phyloP scores from a whole-genome alignment of 352 stramenopile species.

The Hyaloperonospora brassicae region DNA sequence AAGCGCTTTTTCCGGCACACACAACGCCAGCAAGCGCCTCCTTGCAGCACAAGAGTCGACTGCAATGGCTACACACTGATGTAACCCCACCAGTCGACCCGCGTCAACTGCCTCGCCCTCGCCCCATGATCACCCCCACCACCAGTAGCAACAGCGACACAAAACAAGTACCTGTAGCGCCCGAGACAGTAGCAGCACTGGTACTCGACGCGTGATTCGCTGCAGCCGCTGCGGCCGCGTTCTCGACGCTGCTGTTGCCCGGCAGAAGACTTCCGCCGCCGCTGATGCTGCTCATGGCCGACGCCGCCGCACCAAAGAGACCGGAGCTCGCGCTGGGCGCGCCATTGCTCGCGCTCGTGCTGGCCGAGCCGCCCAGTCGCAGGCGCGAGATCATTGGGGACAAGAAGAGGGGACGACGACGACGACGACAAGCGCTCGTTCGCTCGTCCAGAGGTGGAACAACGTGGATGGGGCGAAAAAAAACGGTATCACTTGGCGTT shows the following conservation, averaged over 20 bases:
- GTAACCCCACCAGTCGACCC: slow-evolving; percentile 42
- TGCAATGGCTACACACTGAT: too few relatives aligned
- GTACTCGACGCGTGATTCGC: slow-evolving; percentile 30
- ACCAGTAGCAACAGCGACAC: slow-evolving; percentile 2
- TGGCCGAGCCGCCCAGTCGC: slow-evolving; percentile 38
- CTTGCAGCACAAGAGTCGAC: too few relatives aligned
- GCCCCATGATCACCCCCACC: slow-evolving; percentile 40
- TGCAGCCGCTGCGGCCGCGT: slow-evolving; percentile 27
- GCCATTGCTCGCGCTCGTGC: slow-evolving; percentile 29
- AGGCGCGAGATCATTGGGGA: slow-evolving; percentile 60
- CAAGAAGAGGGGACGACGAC: background rate
- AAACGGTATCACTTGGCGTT: too few relatives aligned
- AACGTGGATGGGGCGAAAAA: too few relatives aligned
- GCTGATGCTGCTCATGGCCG: slow-evolving; percentile 37
- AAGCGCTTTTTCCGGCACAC: too few relatives aligned
- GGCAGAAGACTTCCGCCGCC: slow-evolving; percentile 35
- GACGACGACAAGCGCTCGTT: too few relatives aligned
- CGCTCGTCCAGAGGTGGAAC: too few relatives aligned
- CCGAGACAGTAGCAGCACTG: slow-evolving; percentile 8
- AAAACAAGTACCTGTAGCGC: slow-evolving; percentile 21
- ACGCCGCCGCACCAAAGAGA: slow-evolving; percentile 41
- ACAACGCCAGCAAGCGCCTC: too few relatives aligned
- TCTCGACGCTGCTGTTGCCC: slow-evolving; percentile 37
- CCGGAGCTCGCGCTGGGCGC: slow-evolving; percentile 38
- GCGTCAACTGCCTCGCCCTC: slow-evolving; percentile 54